Percentiles rank a stretch among this genome's conserved stretches.
phyloP scores from a whole-genome alignment of 2,329 filamentous ascomycete genomes.

The Monilinia fructigena region DNA sequence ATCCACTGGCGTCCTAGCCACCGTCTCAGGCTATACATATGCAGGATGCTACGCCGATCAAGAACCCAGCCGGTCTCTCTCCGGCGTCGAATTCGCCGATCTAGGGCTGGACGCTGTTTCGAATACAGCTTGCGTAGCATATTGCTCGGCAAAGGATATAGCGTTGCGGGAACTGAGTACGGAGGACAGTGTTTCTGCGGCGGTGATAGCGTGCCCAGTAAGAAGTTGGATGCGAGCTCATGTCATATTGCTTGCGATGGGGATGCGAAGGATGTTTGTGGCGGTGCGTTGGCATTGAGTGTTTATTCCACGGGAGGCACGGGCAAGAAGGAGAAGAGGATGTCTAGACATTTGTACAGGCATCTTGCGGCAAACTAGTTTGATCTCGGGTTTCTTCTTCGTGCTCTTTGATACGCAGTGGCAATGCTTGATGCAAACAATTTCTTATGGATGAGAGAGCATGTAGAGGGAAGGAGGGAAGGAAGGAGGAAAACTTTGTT shows the following conservation, averaged over 20 bases:
- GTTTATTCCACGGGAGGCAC: slow-evolving; percentile 38
- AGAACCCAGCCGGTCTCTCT: slow-evolving; percentile 42
- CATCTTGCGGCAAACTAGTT: neutral
- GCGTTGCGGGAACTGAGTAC: slow-evolving; percentile 51
- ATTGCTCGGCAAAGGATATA: slow-evolving; percentile 48
- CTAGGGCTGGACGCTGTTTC: slow-evolving; percentile 44
- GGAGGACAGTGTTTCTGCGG: slow-evolving; percentile 52
- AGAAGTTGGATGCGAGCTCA: slow-evolving; percentile 45
- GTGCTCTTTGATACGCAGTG: neutral
- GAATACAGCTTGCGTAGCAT: slow-evolving; percentile 49
- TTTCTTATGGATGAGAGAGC: neutral
- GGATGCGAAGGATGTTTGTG: slow-evolving; percentile 50
- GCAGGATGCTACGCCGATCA: slow-evolving; percentile 48
- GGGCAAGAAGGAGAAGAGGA: neutral
- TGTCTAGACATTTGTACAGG: slow-evolving; percentile 16
- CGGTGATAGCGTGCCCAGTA: slow-evolving; percentile 44
- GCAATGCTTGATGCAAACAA: neutral
- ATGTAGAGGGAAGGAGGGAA: neutral
- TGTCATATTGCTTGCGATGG: slow-evolving; percentile 54
- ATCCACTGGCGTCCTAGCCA: slow-evolving; percentile 28
- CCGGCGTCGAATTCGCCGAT: slow-evolving; percentile 44
- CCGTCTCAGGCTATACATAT: slow-evolving; percentile 42
- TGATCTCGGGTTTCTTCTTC: neutral
- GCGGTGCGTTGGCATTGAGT: slow-evolving; percentile 48
- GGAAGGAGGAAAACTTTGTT: neutral